Percentiles rank a stretch among this genome's conserved stretches.
phyloP scores from a whole-genome alignment of 306 rosid genomes.

The Cotoneaster glaucophyllus region DNA sequence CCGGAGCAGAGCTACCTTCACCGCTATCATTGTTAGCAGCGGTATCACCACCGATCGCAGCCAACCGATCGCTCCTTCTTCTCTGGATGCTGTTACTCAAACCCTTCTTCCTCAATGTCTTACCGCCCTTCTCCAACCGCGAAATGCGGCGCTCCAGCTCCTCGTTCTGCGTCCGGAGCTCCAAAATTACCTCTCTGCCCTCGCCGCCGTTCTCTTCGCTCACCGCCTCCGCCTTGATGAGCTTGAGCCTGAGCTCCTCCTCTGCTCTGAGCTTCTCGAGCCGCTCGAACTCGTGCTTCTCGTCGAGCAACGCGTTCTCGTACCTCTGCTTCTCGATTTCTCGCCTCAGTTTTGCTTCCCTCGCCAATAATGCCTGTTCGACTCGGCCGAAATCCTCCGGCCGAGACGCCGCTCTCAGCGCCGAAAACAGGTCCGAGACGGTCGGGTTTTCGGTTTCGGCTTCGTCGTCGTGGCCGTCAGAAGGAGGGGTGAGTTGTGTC shows the following conservation, averaged over 20 bases:
- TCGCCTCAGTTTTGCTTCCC: conserved; percentile 2
- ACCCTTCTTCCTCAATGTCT: not conserved
- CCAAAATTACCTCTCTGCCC: not conserved
- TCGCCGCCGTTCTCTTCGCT: not conserved
- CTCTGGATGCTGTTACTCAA: not conserved
- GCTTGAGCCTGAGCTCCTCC: not conserved
- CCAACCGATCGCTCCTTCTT: not conserved
- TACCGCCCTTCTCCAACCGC: not conserved
- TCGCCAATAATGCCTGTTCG: not conserved
- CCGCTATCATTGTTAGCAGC: not conserved
- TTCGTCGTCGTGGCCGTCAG: not conserved
- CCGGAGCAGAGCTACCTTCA: not conserved
- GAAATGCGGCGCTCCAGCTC: conserved; percentile 6
- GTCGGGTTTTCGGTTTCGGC: not conserved
- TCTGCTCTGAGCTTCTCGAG: not conserved
- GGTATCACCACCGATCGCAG: not conserved
- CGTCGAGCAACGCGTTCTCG: not conserved
- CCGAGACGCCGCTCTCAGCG: not conserved
- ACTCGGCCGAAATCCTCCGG: not conserved
- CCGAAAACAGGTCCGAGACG: conserved; percentile 11
- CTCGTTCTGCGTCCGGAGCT: not conserved
- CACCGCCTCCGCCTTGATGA: not conserved
- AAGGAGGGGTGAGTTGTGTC: not conserved
- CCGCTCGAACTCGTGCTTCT: not conserved
- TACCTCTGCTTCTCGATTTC: not conserved